phyloP scores from a whole-genome alignment of 306 rosid species.

The Coriaria nepalensis region DNA sequence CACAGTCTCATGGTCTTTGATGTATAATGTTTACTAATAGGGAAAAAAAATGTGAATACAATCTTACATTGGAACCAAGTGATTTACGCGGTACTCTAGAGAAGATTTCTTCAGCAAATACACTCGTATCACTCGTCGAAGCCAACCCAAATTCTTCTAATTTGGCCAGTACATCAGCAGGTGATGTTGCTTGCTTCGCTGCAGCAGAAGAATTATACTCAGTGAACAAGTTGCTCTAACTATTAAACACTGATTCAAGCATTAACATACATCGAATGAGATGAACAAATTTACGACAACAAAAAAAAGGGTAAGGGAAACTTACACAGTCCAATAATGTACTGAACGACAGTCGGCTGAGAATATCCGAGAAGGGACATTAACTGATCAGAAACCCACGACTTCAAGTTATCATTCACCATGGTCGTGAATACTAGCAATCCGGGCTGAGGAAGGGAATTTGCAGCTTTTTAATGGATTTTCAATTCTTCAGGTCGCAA shows the following conservation, averaged over 20 bases:
- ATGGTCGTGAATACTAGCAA: slow-evolving; percentile 13
- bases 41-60: not conserved
- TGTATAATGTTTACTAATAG: not conserved
- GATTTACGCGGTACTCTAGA: slow-evolving; percentile 52
- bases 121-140: slow-evolving; percentile 36
- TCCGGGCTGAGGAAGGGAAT: too few species aligned
- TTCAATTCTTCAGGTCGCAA: too few species aligned
- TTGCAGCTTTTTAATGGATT: too few species aligned
- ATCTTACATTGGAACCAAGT: slow-evolving; percentile 46
- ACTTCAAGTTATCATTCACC: slow-evolving; percentile 51
- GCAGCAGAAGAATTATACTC: slow-evolving; percentile 19
- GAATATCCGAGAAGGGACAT: slow-evolving; percentile 72
- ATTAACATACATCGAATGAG: not conserved
- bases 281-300: too few species aligned
- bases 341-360: slow-evolving; percentile 53
- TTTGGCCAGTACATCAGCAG: slow-evolving; percentile 45
- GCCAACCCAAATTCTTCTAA: slow-evolving; percentile 46
- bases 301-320: not conserved
- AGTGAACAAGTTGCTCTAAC: not conserved
- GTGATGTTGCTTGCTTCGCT: slow-evolving; percentile 75
- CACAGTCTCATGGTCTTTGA: not conserved
- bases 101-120: slow-evolving; percentile 61
- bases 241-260: not conserved
- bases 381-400: slow-evolving; percentile 74
- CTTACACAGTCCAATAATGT: slow-evolving; percentile 66